Base-by-base conservation (phyloP, 1,284 basidiomycete genomes). In the Malassezia yamatoensis region DNA sequence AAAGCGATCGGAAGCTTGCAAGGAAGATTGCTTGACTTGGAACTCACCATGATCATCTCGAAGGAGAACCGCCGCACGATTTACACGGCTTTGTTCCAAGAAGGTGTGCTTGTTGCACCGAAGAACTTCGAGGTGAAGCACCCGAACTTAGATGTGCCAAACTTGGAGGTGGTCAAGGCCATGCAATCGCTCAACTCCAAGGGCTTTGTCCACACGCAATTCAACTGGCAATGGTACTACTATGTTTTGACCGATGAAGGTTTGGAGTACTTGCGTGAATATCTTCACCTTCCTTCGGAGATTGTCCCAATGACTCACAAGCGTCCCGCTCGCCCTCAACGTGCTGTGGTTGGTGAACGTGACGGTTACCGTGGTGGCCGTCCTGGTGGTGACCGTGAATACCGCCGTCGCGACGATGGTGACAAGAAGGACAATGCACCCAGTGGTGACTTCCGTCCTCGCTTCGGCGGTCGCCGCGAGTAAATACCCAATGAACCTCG, bases 71-170 rank as follows among this genome's bases (percentile, higher is more conserved):
- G 72, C 64, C 66, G 67, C 60, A 66, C 61, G 43, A 74, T 74
- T 62, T 74, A 74, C 68, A 62, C 62, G 51, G 62, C 69, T 11
- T 68, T 74, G 50, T 74, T 74, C 69, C 68, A 72, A 64, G 65
- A 74, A 64, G 93, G 94, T 75, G 94, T 96, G 65, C 81, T 96
- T 76, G 93, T 98, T 77, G 93, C 93, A 75, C 91, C 94, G 82
- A 98, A 98, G 82, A 90, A 99, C 80, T 96, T 83, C 82, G 93
- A 96, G 77, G 87, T 88, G 60, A 89, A 93, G 79, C 94, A 99
- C 78, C 89, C 94, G 75, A 91, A 96, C 76, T 84, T 99, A 67
- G 87, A 91, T 65, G 85, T 96, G 74, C 87, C 88, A 68, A 98
- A 99, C 81, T 85, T 99, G 66, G 82, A 96, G 78, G 94, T 98